Evolutionary conservation across 2,329 filamentous ascomycete genomes (phyloP).

Genomic region (Fusarium haematococcum): DNA sequence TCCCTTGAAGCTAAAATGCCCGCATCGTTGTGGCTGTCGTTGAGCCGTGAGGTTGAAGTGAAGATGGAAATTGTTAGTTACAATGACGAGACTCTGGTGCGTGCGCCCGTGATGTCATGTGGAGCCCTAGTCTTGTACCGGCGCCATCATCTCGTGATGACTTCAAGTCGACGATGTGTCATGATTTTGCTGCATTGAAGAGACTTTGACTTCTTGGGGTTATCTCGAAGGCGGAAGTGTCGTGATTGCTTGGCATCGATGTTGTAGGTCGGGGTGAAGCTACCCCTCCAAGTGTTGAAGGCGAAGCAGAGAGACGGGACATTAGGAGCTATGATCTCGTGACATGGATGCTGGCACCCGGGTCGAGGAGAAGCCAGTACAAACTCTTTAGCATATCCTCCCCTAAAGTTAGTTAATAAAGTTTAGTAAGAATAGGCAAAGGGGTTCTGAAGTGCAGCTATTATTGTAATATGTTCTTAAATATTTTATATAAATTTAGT

Average conservation of each 20-base stretch:
- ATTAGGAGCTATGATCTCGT: background rate
- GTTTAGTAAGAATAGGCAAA: no score
- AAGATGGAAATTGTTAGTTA: conserved; percentile 3
- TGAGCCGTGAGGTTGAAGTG: conserved; percentile 1
- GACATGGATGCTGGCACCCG: background rate
- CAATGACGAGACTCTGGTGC: conserved; percentile 27
- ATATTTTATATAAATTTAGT: no score
- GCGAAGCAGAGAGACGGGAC: background rate
- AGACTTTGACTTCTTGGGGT: background rate
- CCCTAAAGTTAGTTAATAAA: no score
- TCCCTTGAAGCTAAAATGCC: conserved; percentile 11
- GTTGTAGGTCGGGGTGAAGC: background rate
- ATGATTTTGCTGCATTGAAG: background rate
- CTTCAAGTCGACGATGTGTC: background rate
- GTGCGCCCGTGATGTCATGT: conserved; percentile 42
- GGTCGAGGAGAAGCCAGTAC: no score
- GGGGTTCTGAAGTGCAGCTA: no score
- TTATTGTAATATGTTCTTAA: no score
- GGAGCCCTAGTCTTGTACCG: conserved; percentile 19
- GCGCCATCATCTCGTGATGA: background rate
- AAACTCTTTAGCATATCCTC: no score
- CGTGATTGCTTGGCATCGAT: background rate
- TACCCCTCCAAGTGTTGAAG: background rate
- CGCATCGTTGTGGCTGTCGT: conserved; percentile 20
- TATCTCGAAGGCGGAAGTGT: background rate